These are phyloP conservation scores for Colletotrichum camelliae DNA, from an alignment of 2,329 filamentous ascomycete genomes.

Conservation along the genomic window DNA sequence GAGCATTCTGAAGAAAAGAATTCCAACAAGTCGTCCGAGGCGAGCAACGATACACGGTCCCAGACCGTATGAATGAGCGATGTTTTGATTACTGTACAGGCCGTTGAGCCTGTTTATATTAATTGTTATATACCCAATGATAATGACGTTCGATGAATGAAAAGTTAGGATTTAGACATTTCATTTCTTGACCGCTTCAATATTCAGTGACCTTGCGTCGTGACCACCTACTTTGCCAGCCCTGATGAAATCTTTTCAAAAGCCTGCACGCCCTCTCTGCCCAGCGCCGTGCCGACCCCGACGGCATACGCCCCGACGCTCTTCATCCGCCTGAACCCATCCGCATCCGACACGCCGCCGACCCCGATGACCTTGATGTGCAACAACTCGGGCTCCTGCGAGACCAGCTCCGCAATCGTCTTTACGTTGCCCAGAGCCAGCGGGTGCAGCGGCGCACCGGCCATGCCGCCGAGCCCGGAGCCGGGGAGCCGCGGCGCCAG, in stretches of 20 bases:
- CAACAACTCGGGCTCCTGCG: conserved; percentile 49
- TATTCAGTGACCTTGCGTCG: not conserved
- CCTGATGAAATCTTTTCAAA: conserved; percentile 61
- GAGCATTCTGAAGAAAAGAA: conserved; percentile 18
- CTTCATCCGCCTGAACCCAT: conserved; percentile 69
- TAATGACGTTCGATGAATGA: conserved; percentile 17
- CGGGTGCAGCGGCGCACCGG: conserved; percentile 74
- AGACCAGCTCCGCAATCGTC: conserved; percentile 67
- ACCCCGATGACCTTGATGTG: conserved; percentile 72
- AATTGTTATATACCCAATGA: conserved; percentile 23
- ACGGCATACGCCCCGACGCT: conserved; percentile 70
- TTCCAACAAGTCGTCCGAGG: conserved; percentile 13
- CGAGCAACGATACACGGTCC: conserved; percentile 10
- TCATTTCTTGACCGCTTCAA: not conserved
- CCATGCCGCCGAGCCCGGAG: conserved; percentile 72
- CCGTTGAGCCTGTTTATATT: conserved; percentile 2
- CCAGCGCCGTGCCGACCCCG: conserved; percentile 73
- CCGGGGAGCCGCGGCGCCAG: conserved; percentile 48
- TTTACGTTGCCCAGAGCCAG: conserved; percentile 77
- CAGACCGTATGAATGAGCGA: conserved; percentile 9
- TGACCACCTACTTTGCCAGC: not conserved
- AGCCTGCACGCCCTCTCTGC: conserved; percentile 64
- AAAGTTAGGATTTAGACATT: not conserved
- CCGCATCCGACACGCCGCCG: conserved; percentile 71
- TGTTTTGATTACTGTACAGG: not conserved